Conservation (phyloP, 768 basidiomycete species). For the Lepiota venenata region DNA sequence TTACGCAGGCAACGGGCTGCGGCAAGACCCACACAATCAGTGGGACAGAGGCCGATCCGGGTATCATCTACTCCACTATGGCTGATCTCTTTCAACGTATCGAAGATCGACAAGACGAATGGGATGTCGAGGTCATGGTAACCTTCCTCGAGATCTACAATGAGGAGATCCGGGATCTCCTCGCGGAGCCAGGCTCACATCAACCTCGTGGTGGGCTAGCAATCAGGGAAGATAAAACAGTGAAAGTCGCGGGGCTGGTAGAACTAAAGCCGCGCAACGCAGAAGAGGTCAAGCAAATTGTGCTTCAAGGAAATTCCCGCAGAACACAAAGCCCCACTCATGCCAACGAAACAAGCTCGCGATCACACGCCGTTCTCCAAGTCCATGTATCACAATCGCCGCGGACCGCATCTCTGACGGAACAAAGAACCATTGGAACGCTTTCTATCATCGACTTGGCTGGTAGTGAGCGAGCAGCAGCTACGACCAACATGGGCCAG, state of each 20-base stretch:
- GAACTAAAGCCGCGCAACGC: constrained; percentile 80
- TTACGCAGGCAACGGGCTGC: constrained; percentile 92
- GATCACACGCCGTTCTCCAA: constrained; percentile 96
- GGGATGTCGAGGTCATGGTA: constrained; percentile 83
- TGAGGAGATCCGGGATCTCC: constrained; percentile 95
- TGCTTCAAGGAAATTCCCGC: constrained; percentile 82
- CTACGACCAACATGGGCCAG: constrained; percentile 95
- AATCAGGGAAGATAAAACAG: constrained; percentile 92
- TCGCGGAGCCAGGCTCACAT: constrained; percentile 65
- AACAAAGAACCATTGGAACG: constrained; percentile 81
- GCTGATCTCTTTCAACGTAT: constrained; percentile 94
- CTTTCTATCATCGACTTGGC: constrained; percentile 98
- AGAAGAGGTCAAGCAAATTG: constrained; percentile 93
- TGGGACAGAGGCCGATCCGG: constrained; percentile 82
- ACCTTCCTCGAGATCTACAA: constrained; percentile 99
- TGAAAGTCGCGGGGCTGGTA: constrained; percentile 84
- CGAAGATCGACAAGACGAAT: constrained; percentile 81
- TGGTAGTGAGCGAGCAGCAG: constrained; percentile 94
- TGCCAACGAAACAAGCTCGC: constrained; percentile 94
- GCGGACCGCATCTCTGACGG: constrained; percentile 79
- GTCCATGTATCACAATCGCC: constrained; percentile 90
- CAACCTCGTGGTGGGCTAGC: constrained; percentile 80
- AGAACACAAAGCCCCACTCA: constrained; percentile 93
- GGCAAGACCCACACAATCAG: constrained; percentile 99
- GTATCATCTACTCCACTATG: constrained; percentile 97